Evolutionary conservation across 2,329 filamentous ascomycete genomes (phyloP), one percentile per base, ranked within the genome.

Genomic region (Colletotrichum karsti): DNA sequence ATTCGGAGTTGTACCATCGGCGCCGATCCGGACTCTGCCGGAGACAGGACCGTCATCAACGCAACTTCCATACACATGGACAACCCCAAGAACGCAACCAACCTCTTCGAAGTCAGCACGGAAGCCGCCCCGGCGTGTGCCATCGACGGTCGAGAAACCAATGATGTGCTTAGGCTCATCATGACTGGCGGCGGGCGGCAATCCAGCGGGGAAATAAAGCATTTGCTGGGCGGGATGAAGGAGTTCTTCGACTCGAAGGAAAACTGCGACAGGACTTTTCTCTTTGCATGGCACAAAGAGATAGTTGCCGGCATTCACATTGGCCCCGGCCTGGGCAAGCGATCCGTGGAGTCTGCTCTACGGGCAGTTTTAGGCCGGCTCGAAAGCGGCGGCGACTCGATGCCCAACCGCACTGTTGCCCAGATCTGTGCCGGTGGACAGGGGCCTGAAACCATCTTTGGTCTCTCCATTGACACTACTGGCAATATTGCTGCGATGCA

Each of bases 231-330:
- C 12, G 30, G 30, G 7, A 35, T 35, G 30, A 7, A 12, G 12
- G 12, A 12, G 7, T 35, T 35, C 12, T 35, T 35, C 30, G 12
- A 35, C 12, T 7, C 30, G 30, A 35, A 7, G 30, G 69, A 73
- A 15, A 73, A 73, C 69, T 73, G 69, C 48, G 63, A 72, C 44
- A 69, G 72, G 53, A 71, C 37, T 3, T 71, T 70, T 26, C 15
- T 71, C 1, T 72, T 73, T 63, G 67, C 61, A 2, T 72, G 71
- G 24, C 54, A 72, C 28, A 58, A 67, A 24, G 5, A 68, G 28
- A 65, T 58, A 3, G 69, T 70, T 28, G 64, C 69, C 2, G 57
- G 57, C 35, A 42, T 71, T 42, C 70, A 72, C 53, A 70, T 71
- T 41, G 69, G 71, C 8, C 15, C 42, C 12, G 58, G 59, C 5